Evolutionary conservation across 2,329 filamentous ascomycete genomes (phyloP).

Genomic region (Nemania bipapillata): DNA sequence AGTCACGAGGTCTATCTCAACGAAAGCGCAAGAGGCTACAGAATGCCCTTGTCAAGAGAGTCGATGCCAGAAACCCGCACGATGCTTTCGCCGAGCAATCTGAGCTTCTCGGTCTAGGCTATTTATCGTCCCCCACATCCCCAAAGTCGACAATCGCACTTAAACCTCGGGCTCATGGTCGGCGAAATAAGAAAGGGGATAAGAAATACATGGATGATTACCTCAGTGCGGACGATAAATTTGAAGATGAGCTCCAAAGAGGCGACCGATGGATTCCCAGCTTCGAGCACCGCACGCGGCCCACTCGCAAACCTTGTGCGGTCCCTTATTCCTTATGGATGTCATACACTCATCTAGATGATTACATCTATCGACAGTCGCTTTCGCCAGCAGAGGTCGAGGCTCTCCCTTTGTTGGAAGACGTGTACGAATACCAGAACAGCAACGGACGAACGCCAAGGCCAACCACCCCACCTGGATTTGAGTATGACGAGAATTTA

Average conservation of each 20-base stretch:
- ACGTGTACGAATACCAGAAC: constrained; percentile 31
- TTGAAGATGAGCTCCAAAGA: constrained; percentile 5
- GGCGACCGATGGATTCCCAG: constrained; percentile 29
- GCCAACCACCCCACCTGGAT: constrained; percentile 25
- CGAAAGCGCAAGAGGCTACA: constrained; percentile 24
- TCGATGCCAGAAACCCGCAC: constrained; percentile 15
- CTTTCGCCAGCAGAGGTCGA: constrained; percentile 22
- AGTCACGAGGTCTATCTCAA: not conserved
- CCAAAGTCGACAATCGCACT: not conserved
- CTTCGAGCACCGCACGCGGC: constrained; percentile 21
- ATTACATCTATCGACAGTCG: constrained; percentile 28
- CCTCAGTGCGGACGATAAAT: not conserved
- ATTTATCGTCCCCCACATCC: not conserved
- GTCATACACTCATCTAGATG: constrained; percentile 27
- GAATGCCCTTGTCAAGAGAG: constrained; percentile 22
- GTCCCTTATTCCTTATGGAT: constrained; percentile 25
- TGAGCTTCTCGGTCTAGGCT: not conserved
- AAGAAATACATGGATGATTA: constrained; percentile 32
- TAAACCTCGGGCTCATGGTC: not conserved
- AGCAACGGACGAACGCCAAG: constrained; percentile 12
- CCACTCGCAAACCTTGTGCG: not conserved
- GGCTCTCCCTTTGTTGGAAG: constrained; percentile 22
- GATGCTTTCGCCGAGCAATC: constrained; percentile 26
- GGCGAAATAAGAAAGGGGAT: not conserved
- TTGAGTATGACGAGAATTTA: constrained; percentile 23